These are phyloP conservation scores for Carallia pectinifolia DNA, from an alignment of 345 rosid genomes.

Conservation along the genomic window DNA sequence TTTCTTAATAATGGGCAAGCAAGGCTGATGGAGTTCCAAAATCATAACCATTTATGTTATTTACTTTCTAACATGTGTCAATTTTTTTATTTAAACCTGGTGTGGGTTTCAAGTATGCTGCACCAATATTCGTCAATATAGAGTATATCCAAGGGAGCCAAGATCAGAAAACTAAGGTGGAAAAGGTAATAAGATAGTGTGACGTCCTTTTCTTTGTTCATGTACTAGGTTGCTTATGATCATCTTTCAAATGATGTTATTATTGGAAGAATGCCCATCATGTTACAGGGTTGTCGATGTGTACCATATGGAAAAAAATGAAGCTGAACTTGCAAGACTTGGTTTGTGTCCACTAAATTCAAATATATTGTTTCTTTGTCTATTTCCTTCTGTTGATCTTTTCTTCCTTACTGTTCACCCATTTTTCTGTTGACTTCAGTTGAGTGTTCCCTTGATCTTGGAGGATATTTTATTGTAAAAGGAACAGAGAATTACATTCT, in stretches of 20 bases:
- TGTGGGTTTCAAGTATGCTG: conserved; percentile 60
- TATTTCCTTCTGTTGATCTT: not conserved
- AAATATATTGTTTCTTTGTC: not conserved
- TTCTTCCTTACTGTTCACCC: not conserved
- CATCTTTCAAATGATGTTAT: conserved; percentile 46
- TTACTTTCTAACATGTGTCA: too few species aligned
- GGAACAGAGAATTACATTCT: conserved; percentile 67
- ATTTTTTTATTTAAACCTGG: conserved; percentile 1
- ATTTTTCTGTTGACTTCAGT: conserved; percentile 43
- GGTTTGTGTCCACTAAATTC: conserved; percentile 50
- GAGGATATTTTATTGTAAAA: conserved; percentile 88
- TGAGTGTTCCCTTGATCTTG: conserved; percentile 97
- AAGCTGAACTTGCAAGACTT: conserved; percentile 84
- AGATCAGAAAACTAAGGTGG: conserved; percentile 31
- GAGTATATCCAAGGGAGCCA: conserved; percentile 63
- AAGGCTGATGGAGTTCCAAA: too few species aligned
- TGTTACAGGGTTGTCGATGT: conserved; percentile 83
- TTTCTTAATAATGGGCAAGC: too few species aligned
- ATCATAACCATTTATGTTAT: too few species aligned
- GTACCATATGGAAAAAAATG: conserved; percentile 68
- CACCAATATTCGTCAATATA: conserved; percentile 72
- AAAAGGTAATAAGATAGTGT: conserved; percentile 48
- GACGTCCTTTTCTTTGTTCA: not conserved
- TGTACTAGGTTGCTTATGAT: not conserved
- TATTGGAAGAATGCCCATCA: conserved; percentile 89